Evolutionary conservation across 2,329 filamentous ascomycete genomes (phyloP).

Genomic region (Lecanicillium sp.): DNA sequence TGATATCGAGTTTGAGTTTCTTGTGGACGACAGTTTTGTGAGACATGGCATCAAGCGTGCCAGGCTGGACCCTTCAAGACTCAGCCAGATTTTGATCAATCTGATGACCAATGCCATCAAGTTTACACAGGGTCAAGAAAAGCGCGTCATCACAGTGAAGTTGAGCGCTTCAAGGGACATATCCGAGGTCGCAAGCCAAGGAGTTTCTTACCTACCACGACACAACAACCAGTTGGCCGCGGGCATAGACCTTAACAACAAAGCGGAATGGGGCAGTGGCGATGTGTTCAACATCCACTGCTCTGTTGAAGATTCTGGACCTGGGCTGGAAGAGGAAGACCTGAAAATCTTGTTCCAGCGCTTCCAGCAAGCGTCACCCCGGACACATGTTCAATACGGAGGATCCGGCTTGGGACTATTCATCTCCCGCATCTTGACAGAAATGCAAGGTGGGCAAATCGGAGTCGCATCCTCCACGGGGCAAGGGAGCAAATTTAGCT

Average conservation of each 20-base stretch:
- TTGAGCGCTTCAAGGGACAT: slow-evolving; percentile 55
- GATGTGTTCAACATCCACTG: slow-evolving; percentile 67
- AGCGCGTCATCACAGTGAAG: slow-evolving; percentile 53
- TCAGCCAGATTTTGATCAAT: slow-evolving; percentile 71
- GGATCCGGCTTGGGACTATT: slow-evolving; percentile 66
- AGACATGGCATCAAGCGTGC: slow-evolving; percentile 62
- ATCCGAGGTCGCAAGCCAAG: slow-evolving; percentile 29
- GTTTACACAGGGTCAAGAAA: slow-evolving; percentile 54
- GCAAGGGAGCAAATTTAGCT: slow-evolving; percentile 66
- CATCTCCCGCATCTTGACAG: slow-evolving; percentile 68
- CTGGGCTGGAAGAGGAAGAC: slow-evolving; percentile 57
- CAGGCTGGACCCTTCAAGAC: slow-evolving; percentile 65
- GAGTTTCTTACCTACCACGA: slow-evolving; percentile 40
- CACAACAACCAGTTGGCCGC: slow-evolving; percentile 27
- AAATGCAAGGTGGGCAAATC: slow-evolving; percentile 72
- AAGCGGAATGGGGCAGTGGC: slow-evolving; percentile 62
- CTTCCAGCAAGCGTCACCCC: slow-evolving; percentile 60
- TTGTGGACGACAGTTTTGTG: slow-evolving; percentile 59
- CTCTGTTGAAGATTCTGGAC: slow-evolving; percentile 63
- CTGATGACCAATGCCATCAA: slow-evolving; percentile 63
- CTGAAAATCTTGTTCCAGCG: slow-evolving; percentile 60
- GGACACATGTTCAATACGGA: slow-evolving; percentile 66
- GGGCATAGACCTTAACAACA: slow-evolving; percentile 37
- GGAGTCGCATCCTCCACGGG: slow-evolving; percentile 61
- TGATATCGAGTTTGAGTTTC: slow-evolving; percentile 63